These are phyloP conservation scores for Candida pseudoviswanathii DNA, from an alignment of 1,139 yeast species.

Conservation along the genomic window DNA sequence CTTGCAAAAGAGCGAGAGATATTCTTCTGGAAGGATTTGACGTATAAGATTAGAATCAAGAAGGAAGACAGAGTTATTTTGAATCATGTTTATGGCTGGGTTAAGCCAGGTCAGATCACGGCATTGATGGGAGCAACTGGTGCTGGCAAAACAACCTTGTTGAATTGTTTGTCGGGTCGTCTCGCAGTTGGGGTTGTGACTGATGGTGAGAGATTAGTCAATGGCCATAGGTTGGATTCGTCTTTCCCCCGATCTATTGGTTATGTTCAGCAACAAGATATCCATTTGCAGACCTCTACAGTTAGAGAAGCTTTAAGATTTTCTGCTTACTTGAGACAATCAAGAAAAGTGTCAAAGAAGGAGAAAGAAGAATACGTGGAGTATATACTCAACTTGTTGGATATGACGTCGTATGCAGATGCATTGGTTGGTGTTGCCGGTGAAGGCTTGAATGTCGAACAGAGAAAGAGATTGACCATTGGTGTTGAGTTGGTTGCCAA, in stretches of 20 bases:
- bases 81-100: slow-evolving; percentile 71
- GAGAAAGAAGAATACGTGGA: slow-evolving; percentile 41
- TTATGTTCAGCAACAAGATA: slow-evolving; percentile 43
- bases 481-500: slow-evolving; percentile 45
- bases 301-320: slow-evolving; percentile 40
- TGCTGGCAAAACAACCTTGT: slow-evolving; percentile 38
- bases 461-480: slow-evolving; percentile 39
- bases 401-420: slow-evolving; percentile 28
- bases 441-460: slow-evolving; percentile 45
- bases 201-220: slow-evolving; percentile 39
- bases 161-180: slow-evolving; percentile 36
- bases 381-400: slow-evolving; percentile 31
- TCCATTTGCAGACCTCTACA: slow-evolving; percentile 37
- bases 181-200: slow-evolving; percentile 37
- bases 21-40: slow-evolving; percentile 80
- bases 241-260: slow-evolving; percentile 45
- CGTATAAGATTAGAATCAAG: slow-evolving; percentile 72
- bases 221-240: slow-evolving; percentile 33
- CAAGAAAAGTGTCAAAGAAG: slow-evolving; percentile 25
- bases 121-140: slow-evolving; percentile 38
- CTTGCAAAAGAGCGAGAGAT: slow-evolving; percentile 35
- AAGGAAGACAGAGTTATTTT: slow-evolving; percentile 63
- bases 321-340: slow-evolving; percentile 41
- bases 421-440: slow-evolving; percentile 46
- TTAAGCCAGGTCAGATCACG: slow-evolving; percentile 35